Conservation (phyloP, 257 asterid genomes). For the Lantana camara region DNA sequence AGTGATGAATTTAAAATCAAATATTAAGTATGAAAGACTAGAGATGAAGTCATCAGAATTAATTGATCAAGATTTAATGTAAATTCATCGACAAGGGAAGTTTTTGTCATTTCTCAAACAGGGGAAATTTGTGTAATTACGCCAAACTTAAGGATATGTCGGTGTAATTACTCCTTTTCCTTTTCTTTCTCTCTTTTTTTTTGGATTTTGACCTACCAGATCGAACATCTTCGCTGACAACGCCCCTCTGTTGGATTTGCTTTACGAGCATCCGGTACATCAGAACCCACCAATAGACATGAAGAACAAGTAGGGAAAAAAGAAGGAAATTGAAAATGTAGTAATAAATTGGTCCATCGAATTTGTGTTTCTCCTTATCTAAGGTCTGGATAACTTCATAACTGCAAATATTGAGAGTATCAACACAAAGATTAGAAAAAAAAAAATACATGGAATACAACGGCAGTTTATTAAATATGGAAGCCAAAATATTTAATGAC, state of each 20-base stretch:
- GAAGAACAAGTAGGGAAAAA: constrained; percentile 84
- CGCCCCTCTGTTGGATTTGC: constrained; percentile 85
- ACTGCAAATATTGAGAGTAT: constrained; percentile 45
- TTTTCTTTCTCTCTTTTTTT: not conserved
- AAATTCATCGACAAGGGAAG: too few relatives aligned
- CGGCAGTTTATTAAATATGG: not conserved
- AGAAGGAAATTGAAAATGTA: constrained; percentile 90
- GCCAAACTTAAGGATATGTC: too few relatives aligned
- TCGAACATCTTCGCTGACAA: constrained; percentile 86
- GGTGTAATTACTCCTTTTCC: too few relatives aligned
- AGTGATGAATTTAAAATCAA: too few relatives aligned
- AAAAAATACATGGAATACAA: not conserved
- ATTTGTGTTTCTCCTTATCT: constrained; percentile 77
- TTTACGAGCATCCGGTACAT: constrained; percentile 94
- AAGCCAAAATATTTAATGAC: not conserved
- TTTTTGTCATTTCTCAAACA: too few relatives aligned
- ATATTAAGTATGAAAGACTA: too few relatives aligned
- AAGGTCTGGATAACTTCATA: constrained; percentile 71
- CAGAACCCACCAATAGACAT: constrained; percentile 97
- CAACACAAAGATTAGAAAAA: not conserved
- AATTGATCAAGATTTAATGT: too few relatives aligned
- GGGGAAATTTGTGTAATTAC: too few relatives aligned
- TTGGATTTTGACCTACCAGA: constrained; percentile 66
- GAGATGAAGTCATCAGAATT: too few relatives aligned
- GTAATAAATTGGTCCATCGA: constrained; percentile 84